phyloP scores from a whole-genome alignment of 2,329 filamentous ascomycete species.

The Dendryphion nanum region DNA sequence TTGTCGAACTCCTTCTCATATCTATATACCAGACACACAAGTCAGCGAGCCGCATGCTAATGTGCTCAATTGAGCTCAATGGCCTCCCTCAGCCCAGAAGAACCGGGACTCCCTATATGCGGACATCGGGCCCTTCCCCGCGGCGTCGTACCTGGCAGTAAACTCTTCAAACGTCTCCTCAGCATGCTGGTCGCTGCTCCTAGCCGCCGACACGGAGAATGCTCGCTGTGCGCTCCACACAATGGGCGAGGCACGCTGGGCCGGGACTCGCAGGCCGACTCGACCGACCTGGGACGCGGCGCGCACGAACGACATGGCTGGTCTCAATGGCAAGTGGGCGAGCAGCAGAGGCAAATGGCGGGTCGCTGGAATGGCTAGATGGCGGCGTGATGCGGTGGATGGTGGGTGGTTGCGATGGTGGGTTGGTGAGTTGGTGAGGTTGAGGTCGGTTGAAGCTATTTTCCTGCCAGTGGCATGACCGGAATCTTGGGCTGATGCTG shows the following conservation, averaged over 20 bases:
- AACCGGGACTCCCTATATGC: conserved; percentile 8
- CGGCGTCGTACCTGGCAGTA: conserved; percentile 75
- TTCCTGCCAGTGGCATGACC: background rate
- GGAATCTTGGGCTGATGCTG: too few species aligned
- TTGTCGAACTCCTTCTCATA: conserved; percentile 99
- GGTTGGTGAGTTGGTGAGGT: conserved; percentile 24
- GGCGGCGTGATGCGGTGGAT: conserved; percentile 13
- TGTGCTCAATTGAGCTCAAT: conserved; percentile 26
- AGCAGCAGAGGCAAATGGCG: conserved; percentile 18
- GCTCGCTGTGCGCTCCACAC: conserved; percentile 34
- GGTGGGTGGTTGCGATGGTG: conserved; percentile 20
- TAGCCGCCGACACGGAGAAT: conserved; percentile 53
- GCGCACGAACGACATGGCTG: conserved; percentile 39
- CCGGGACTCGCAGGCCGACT: conserved; percentile 33
- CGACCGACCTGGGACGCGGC: conserved; percentile 36
- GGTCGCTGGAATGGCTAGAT: conserved; percentile 20
- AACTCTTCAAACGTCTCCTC: conserved; percentile 99
- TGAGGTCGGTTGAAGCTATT: conserved; percentile 4
- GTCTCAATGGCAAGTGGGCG: conserved; percentile 23
- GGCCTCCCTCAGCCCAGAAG: conserved; percentile 12
- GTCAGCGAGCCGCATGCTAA: conserved; percentile 24
- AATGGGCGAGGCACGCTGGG: conserved; percentile 32
- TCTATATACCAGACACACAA: conserved; percentile 52
- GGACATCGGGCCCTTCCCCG: conserved; percentile 13
- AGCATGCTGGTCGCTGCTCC: conserved; percentile 60